phyloP scores from a whole-genome alignment of 2,329 filamentous ascomycete genomes.

The Stagonosporopsis cucurbitacearum region DNA sequence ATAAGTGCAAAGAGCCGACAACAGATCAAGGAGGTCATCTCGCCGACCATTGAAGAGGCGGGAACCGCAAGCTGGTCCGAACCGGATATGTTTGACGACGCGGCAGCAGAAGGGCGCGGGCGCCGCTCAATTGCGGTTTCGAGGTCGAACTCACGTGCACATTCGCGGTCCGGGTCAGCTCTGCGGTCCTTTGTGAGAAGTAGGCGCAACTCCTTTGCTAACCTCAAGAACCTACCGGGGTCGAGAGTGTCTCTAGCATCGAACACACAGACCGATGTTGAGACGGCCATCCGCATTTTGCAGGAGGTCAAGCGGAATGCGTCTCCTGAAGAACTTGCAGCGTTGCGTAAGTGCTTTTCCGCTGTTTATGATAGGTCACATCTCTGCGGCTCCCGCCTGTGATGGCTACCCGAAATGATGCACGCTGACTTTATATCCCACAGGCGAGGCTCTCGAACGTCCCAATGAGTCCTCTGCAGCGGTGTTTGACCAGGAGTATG shows the following conservation, averaged over 20 bases:
- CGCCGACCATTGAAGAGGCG: conserved; percentile 36
- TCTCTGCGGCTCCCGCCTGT: not conserved
- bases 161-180: conserved; percentile 34
- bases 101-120: conserved; percentile 31
- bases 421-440: conserved; percentile 16
- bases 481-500: conserved; percentile 19
- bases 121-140: conserved; percentile 37
- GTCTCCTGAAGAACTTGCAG: conserved; percentile 56
- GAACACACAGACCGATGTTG: conserved; percentile 50
- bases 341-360: conserved; percentile 43
- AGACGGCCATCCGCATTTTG: conserved; percentile 54
- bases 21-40: conserved; percentile 39
- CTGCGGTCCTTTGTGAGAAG: conserved; percentile 28
- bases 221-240: conserved; percentile 32
- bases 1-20: conserved; percentile 37
- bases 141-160: conserved; percentile 34
- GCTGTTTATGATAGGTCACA: not conserved
- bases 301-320: conserved; percentile 58
- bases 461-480: conserved; percentile 19
- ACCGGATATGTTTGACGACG: conserved; percentile 30
- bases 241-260: conserved; percentile 41
- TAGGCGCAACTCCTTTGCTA: conserved; percentile 23
- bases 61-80: conserved; percentile 22
- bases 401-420: not conserved
- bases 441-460: conserved; percentile 40